A percentile compares a stretch with the other conserved stretches of the same genome.
Evolutionary conservation across 2,329 filamentous ascomycete genomes (phyloP).

Genomic region (Colletotrichum melonis): DNA sequence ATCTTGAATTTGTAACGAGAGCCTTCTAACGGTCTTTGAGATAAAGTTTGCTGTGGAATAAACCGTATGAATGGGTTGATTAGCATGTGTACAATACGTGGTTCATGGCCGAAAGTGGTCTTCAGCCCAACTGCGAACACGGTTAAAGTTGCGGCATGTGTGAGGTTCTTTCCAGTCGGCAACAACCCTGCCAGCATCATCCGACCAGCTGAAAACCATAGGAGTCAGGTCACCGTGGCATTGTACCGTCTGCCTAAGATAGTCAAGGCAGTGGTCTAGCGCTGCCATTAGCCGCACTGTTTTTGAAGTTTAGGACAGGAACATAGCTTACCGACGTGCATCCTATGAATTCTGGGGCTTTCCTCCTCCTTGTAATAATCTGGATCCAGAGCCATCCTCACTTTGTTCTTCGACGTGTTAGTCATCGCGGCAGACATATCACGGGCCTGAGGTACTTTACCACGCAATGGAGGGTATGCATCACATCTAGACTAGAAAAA

Average conservation of each 20-base stretch:
- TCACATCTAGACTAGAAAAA: no score
- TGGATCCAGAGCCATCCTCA: background rate
- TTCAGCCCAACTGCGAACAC: background rate
- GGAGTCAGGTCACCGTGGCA: conserved; percentile 8
- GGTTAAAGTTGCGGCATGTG: background rate
- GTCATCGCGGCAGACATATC: no score
- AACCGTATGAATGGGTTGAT: no score
- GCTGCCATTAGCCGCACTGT: no score
- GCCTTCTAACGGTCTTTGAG: no score
- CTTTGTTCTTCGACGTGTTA: background rate
- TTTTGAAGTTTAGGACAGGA: background rate
- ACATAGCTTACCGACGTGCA: background rate
- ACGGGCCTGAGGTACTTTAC: background rate
- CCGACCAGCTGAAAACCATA: conserved; percentile 1
- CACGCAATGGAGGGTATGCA: background rate
- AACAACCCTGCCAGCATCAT: background rate
- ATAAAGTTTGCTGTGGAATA: no score
- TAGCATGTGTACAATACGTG: no score
- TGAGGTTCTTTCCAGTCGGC: background rate
- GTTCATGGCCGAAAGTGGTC: background rate
- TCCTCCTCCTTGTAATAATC: background rate
- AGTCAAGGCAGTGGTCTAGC: conserved; percentile 8
- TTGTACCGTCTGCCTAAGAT: conserved; percentile 1
- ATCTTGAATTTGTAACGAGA: no score
- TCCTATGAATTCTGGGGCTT: background rate